phyloP scores from a whole-genome alignment of 1,284 basidiomycete genomes.

The Pseudozyma sp. region DNA sequence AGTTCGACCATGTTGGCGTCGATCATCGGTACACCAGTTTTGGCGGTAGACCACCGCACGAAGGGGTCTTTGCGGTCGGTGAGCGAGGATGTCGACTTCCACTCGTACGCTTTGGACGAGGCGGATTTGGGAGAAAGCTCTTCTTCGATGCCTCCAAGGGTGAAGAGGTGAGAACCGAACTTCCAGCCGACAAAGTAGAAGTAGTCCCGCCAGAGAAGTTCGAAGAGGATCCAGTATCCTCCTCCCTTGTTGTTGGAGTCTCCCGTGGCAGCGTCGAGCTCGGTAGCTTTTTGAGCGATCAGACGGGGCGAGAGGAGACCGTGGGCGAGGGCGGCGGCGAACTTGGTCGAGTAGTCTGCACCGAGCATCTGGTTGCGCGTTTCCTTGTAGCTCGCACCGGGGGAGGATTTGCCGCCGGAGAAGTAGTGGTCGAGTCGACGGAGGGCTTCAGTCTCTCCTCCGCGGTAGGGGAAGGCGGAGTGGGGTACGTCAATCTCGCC shows the following conservation, averaged over 20 bases:
- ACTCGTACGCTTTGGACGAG: conserved; percentile 46
- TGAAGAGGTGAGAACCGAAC: conserved; percentile 58
- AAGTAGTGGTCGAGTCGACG: conserved; percentile 56
- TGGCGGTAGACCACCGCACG: conserved; percentile 47
- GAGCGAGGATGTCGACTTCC: conserved; percentile 37
- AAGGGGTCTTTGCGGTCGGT: conserved; percentile 45
- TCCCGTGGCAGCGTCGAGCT: conserved; percentile 41
- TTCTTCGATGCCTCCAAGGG: conserved; percentile 56
- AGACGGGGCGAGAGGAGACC: conserved; percentile 56
- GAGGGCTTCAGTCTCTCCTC: conserved; percentile 60
- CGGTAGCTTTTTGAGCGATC: conserved; percentile 46
- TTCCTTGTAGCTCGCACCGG: conserved; percentile 54
- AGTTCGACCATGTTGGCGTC: conserved; percentile 63
- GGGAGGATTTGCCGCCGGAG: conserved; percentile 18
- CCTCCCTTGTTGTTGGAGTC: conserved; percentile 27
- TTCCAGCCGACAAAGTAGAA: conserved; percentile 70
- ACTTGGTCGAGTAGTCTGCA: conserved; percentile 57
- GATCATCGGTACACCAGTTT: conserved; percentile 61
- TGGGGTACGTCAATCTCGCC: conserved; percentile 20
- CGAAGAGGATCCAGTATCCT: conserved; percentile 64
- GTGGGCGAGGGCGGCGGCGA: conserved; percentile 58
- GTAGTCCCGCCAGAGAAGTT: conserved; percentile 64
- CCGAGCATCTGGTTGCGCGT: conserved; percentile 60
- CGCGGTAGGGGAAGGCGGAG: conserved; percentile 56
- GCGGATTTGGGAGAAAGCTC: conserved; percentile 40